Conservation (phyloP, 2,329 filamentous ascomycete species). For the Albifimbria verrucaria region DNA sequence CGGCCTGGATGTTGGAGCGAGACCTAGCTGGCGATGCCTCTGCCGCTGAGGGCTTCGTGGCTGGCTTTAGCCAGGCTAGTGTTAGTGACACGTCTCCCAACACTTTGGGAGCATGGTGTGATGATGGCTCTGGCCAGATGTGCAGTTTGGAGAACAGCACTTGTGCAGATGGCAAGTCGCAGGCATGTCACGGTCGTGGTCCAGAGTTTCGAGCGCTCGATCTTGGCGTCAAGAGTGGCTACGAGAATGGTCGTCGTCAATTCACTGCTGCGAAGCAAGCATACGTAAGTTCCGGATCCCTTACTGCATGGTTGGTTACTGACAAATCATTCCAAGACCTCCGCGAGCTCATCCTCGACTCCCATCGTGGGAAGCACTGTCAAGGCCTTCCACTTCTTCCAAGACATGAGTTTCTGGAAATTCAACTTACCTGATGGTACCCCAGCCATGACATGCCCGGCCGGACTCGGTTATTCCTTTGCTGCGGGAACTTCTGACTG, state of each 20-base stretch:
- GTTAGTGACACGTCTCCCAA: constrained; percentile 92
- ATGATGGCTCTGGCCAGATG: constrained; percentile 71
- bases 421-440: constrained; percentile 74
- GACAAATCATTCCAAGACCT: constrained; percentile 41
- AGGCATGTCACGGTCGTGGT: constrained; percentile 71
- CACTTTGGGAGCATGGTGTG: constrained; percentile 81
- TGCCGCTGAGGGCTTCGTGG: constrained; percentile 70
- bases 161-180: constrained; percentile 66
- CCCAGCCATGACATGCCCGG: constrained; percentile 72
- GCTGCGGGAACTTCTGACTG: constrained; percentile 91
- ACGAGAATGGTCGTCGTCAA: constrained; percentile 73
- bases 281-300: constrained; percentile 27
- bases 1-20: constrained; percentile 79
- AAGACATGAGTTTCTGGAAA: constrained; percentile 72
- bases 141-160: constrained; percentile 82
- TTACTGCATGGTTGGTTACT: not conserved
- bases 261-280: constrained; percentile 53
- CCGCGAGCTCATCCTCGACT: constrained; percentile 42
- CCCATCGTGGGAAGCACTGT: constrained; percentile 63
- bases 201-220: constrained; percentile 67
- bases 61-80: constrained; percentile 88
- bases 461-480: constrained; percentile 87
- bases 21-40: constrained; percentile 51
- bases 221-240: constrained; percentile 69
- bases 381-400: constrained; percentile 80